Evolutionary conservation across 306 rosid species (phyloP).

Genomic region (Quercus aquifolioides): DNA sequence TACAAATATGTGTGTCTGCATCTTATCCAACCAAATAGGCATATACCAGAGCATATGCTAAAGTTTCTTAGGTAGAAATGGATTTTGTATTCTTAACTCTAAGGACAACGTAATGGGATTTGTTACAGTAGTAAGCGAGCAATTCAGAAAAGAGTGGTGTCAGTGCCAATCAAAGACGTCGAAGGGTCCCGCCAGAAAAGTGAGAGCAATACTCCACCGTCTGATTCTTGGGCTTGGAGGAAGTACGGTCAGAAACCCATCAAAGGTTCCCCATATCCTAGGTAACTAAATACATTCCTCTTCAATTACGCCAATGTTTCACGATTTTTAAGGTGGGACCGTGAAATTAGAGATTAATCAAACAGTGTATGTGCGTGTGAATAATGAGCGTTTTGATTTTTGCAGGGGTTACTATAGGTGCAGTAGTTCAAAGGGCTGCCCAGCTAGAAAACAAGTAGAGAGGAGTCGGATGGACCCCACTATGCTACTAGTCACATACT

Average conservation of each 20-base stretch:
- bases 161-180: slow-evolving; percentile 61
- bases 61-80: background rate
- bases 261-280: slow-evolving; percentile 98
- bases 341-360: background rate
- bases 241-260: slow-evolving; percentile 98
- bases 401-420: slow-evolving; percentile 87
- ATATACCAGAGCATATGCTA: background rate
- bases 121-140: slow-evolving; percentile 42
- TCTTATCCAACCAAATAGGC: too few species aligned
- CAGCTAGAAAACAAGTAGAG: slow-evolving; percentile 95
- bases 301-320: too few species aligned
- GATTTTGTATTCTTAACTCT: too few species aligned
- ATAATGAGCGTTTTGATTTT: background rate
- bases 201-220: slow-evolving; percentile 71
- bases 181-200: slow-evolving; percentile 62
- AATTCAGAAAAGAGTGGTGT: slow-evolving; percentile 71
- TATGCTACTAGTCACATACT: slow-evolving; percentile 78
- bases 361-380: background rate
- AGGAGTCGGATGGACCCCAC: slow-evolving; percentile 82
- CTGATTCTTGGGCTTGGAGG: slow-evolving; percentile 98
- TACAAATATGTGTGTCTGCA: too few species aligned
- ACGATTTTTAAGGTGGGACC: background rate
- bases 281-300: slow-evolving; percentile 29
- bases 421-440: slow-evolving; percentile 93
- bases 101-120: background rate